Base-by-base conservation (phyloP, 305 asterid genomes). In the Fraxinus platypoda region DNA sequence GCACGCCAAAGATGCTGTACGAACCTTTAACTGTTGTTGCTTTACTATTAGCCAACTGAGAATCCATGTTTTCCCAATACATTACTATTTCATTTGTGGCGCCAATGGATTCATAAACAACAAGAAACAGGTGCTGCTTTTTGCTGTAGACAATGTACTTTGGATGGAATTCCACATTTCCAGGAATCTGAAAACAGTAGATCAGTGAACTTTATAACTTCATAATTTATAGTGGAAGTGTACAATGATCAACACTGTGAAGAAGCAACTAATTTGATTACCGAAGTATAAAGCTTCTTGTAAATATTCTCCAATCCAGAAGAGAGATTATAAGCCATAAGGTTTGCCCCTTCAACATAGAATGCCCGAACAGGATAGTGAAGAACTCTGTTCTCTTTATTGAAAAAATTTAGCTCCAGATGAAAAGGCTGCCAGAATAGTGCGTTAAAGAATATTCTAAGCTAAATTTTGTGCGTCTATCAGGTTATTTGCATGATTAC, bases 321-420 rank as follows among this genome's bases (percentile, higher is more conserved):
- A 85, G 98, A 75, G 64, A 97, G 95, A 92, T 91, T 97, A 85
- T 97, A 92, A 82, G 98, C 97, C 97, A 94, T 90, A 77, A 97
- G 97, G 86, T 92, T 97, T 85, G 90, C 82, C 84, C 98, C 98
- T 87, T 97, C 99, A 37, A 90, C 84, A 84, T 94, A 97, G 88
- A 97, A 97, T 78, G 96, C 94, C 88, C 98, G 93, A 89, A 93
- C 96, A 80, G 99, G 98, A 92, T 97, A 97, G 82, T 97, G 95
- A 85, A 97, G 98, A 89, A 97, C 97, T 59, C 99, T 88, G 85
- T 87, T 93, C 89, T 88, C 93, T 88, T 87, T 97, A 87, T 91
- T 94, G 93, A 97, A 97, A 91, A 97, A 97, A 85, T 92, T 97
- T 77, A 97, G 86, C 84, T 97, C 99, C 93, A 97, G 89, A 90